Conservation (phyloP, 768 basidiomycete genomes). For the Antrodiella citrinella region DNA sequence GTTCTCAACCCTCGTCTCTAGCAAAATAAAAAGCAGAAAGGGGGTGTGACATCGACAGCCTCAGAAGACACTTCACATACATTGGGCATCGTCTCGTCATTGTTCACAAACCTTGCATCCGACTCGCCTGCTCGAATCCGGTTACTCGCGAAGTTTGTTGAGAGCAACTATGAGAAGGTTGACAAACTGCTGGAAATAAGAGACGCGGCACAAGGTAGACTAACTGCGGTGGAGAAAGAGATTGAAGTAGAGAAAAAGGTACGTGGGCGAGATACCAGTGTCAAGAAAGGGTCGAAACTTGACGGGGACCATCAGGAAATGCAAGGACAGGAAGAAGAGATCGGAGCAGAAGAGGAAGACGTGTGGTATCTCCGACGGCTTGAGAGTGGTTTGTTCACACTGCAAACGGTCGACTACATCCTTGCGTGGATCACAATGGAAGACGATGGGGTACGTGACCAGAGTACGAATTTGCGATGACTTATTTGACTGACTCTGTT, state of each 20-base stretch:
- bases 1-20: constrained; percentile 13
- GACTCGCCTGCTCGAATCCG: constrained; percentile 77
- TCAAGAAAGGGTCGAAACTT: no score
- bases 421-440: constrained; percentile 96
- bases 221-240: constrained; percentile 55
- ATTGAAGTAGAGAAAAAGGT: constrained; percentile 67
- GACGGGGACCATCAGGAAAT: no score
- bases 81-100: constrained; percentile 79
- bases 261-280: no score
- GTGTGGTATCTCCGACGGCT: constrained; percentile 79
- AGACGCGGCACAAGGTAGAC: constrained; percentile 54
- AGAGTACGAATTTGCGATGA: no score
- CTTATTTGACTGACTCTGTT: neutral
- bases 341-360: constrained; percentile 58
- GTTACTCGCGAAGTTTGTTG: constrained; percentile 89
- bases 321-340: constrained; percentile 45
- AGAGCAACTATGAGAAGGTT: constrained; percentile 86
- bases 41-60: constrained; percentile 34
- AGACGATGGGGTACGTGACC: constrained; percentile 83
- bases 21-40: constrained; percentile 54
- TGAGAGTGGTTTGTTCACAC: constrained; percentile 79
- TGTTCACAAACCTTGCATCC: constrained; percentile 81
- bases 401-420: constrained; percentile 92
- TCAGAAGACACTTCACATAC: constrained; percentile 85
- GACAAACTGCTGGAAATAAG: constrained; percentile 89